Evolutionary conservation across 2,329 filamentous ascomycete species (phyloP).

Genomic region (Fusarium chuoi): DNA sequence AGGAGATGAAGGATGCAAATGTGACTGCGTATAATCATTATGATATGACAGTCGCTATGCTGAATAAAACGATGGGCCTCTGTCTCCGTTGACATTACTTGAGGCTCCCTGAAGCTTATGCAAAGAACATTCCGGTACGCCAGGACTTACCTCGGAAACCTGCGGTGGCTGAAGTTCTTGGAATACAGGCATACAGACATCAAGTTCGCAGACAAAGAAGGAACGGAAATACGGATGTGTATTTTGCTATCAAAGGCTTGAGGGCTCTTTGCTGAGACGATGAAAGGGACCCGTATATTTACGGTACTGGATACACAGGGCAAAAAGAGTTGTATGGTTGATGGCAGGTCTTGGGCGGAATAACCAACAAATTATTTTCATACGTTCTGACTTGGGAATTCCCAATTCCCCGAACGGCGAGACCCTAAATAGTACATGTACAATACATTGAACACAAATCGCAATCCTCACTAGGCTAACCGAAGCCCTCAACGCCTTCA

Average conservation of each 20-base stretch:
- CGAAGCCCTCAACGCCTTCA: constrained; percentile 36
- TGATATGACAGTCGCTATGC: constrained; percentile 75
- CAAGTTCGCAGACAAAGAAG: too few relatives aligned
- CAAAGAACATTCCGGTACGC: not conserved
- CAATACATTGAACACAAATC: constrained; percentile 29
- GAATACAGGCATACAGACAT: not conserved
- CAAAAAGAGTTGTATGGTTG: not conserved
- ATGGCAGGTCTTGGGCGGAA: not conserved
- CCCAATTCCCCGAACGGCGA: not conserved
- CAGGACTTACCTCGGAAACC: not conserved
- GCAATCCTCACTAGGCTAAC: constrained; percentile 15
- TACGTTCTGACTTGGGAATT: constrained; percentile 26
- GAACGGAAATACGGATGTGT: not conserved
- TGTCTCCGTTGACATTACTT: constrained; percentile 59
- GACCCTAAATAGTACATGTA: constrained; percentile 20
- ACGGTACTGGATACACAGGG: constrained; percentile 12
- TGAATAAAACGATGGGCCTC: constrained; percentile 78
- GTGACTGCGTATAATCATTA: constrained; percentile 66
- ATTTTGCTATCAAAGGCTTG: not conserved
- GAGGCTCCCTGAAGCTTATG: not conserved
- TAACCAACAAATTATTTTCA: constrained; percentile 15
- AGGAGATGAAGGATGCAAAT: constrained; percentile 33
- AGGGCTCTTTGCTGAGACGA: not conserved
- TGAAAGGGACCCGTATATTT: constrained; percentile 5
- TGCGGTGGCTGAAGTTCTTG: not conserved